Evolutionary conservation across 139 green algal species (phyloP).

Genomic region (Coelastrella sp.): DNA sequence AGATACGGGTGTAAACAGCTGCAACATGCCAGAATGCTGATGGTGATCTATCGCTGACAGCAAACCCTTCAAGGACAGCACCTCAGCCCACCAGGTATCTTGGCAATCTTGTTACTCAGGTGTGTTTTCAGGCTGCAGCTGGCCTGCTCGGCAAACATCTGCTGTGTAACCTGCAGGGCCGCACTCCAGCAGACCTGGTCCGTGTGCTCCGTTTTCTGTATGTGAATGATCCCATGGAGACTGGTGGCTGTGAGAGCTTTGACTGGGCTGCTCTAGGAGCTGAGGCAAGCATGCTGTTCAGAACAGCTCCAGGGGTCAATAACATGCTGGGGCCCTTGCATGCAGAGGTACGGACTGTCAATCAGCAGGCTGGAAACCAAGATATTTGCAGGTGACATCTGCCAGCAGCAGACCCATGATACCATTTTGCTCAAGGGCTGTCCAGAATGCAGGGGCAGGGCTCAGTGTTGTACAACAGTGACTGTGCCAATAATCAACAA

Average conservation of each 20-base stretch:
- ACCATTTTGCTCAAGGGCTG: too few species aligned
- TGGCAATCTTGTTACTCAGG: too few species aligned
- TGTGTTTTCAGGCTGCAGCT: too few species aligned
- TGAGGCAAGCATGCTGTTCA: constrained; percentile 46
- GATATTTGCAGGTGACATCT: too few species aligned
- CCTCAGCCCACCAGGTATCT: too few species aligned
- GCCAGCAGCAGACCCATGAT: too few species aligned
- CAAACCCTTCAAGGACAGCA: too few species aligned
- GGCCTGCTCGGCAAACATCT: not conserved
- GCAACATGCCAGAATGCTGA: too few species aligned
- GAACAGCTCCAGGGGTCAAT: constrained; percentile 51
- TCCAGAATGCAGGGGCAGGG: not conserved
- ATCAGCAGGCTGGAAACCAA: not conserved
- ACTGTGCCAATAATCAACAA: not conserved
- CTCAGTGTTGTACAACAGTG: not conserved
- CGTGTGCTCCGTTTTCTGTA: constrained; percentile 37
- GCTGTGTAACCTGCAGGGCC: constrained; percentile 37
- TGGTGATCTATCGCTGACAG: too few species aligned
- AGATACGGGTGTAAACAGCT: too few species aligned
- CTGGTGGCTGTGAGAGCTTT: constrained; percentile 11
- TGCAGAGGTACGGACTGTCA: constrained; percentile 25
- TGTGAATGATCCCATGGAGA: constrained; percentile 39
- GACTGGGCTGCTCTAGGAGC: constrained; percentile 64
- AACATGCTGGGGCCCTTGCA: constrained; percentile 63
- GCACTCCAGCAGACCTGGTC: constrained; percentile 44